Evolutionary conservation across 2,329 filamentous ascomycete genomes (phyloP).

Genomic region (Curvularia eragrostidis): DNA sequence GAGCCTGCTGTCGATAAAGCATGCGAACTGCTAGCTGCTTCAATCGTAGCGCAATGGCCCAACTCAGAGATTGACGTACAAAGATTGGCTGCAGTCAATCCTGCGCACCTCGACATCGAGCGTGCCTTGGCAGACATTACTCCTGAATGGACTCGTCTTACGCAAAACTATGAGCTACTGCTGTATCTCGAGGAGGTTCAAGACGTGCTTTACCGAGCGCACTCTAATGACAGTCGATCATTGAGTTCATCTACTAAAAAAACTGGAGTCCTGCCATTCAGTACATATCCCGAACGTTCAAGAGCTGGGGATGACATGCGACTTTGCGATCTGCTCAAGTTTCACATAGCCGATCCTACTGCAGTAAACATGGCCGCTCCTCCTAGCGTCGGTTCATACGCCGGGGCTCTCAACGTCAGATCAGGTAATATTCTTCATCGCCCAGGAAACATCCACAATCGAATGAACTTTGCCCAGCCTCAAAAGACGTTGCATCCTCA

Average conservation of each 20-base stretch:
- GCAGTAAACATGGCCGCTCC: neutral
- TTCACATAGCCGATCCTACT: neutral
- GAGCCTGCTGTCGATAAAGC: constrained; percentile 33
- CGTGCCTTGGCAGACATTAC: constrained; percentile 52
- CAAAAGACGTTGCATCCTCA: neutral
- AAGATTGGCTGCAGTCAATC: constrained; percentile 35
- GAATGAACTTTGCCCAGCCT: neutral
- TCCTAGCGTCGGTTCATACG: neutral
- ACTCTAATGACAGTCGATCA: constrained; percentile 3
- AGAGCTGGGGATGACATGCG: constrained; percentile 7
- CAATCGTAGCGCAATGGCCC: constrained; percentile 51
- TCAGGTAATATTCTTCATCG: constrained; percentile 1
- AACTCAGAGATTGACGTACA: constrained; percentile 43
- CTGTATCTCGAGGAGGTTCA: constrained; percentile 56
- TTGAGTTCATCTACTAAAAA: neutral
- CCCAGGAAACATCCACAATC: neutral
- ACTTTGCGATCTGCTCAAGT: constrained; percentile 5
- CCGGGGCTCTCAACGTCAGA: neutral
- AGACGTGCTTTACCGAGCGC: constrained; percentile 24
- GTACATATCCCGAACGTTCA: constrained; percentile 3
- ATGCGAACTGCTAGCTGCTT: constrained; percentile 50
- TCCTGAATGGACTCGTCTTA: constrained; percentile 58
- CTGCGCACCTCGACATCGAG: constrained; percentile 43
- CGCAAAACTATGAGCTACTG: constrained; percentile 57
- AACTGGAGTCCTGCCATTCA: neutral